phyloP scores from a whole-genome alignment of 164 flowering plant species.

The Aristolochia californica region DNA sequence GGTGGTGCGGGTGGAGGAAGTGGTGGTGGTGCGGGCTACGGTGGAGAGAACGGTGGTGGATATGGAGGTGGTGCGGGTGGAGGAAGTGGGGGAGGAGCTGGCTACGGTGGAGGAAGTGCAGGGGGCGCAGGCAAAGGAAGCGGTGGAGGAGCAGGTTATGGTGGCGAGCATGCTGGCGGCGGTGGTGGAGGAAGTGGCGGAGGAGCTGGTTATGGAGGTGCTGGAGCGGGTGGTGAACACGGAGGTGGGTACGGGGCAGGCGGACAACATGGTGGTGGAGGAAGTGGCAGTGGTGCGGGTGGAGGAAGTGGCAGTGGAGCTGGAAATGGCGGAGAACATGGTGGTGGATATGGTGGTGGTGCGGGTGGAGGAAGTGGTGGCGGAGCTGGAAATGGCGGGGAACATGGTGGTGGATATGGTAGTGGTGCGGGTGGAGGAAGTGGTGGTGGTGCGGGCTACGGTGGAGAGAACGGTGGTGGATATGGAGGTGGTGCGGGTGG shows the following conservation, averaged over 20 bases:
- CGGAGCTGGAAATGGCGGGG: slow-evolving; percentile 1
- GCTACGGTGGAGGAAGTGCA: background rate
- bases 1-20: slow-evolving; percentile 2
- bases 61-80: slow-evolving; percentile 2
- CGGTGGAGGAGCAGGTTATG: background rate
- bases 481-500: slow-evolving; percentile 2
- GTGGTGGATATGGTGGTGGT: slow-evolving; percentile 2
- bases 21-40: background rate
- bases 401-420: slow-evolving; percentile 2
- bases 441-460: background rate
- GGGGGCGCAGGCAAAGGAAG: background rate
- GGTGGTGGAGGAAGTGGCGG: background rate
- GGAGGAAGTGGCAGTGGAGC: slow-evolving; percentile 3
- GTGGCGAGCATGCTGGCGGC: background rate
- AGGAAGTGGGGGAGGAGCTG: background rate
- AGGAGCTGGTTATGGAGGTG: too few species aligned
- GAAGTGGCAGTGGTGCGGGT: too few species aligned
- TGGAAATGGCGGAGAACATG: slow-evolving; percentile 9
- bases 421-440: slow-evolving; percentile 2
- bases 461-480: slow-evolving; percentile 4
- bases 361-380: slow-evolving; percentile 1
- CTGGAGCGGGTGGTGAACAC: too few species aligned
- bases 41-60: slow-evolving; percentile 4
- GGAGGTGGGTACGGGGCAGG: too few species aligned
- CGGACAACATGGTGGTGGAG: background rate